Evolutionary conservation across 2,329 filamentous ascomycete species (phyloP).

Genomic region (Diplodia intermedia): DNA sequence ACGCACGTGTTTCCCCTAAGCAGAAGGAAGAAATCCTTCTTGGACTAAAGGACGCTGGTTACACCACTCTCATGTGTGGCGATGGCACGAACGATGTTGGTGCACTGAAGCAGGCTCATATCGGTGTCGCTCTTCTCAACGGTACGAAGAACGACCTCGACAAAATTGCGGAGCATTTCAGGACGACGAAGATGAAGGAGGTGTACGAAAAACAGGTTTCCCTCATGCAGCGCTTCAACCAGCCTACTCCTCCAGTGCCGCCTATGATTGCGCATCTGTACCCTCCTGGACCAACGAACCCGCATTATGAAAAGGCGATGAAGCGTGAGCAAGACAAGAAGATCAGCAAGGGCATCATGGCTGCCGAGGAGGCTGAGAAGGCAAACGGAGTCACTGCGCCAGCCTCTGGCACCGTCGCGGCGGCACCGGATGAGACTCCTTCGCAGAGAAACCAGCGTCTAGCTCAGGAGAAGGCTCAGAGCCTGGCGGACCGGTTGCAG

Average conservation of each 20-base stretch:
- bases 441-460: slow-evolving; percentile 63
- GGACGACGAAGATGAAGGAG: slow-evolving; percentile 97
- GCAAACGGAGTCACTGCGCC: slow-evolving; percentile 33
- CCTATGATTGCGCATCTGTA: slow-evolving; percentile 91
- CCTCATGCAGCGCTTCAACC: slow-evolving; percentile 94
- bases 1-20: slow-evolving; percentile 96
- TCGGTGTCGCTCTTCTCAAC: slow-evolving; percentile 94
- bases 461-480: slow-evolving; percentile 66
- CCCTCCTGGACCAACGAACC: slow-evolving; percentile 87
- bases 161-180: slow-evolving; percentile 89
- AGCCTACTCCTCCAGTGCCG: slow-evolving; percentile 91
- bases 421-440: slow-evolving; percentile 61
- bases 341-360: slow-evolving; percentile 65
- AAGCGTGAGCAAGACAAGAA: slow-evolving; percentile 84
- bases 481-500: slow-evolving; percentile 85
- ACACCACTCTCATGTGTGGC: slow-evolving; percentile 98
- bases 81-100: slow-evolving; percentile 99
- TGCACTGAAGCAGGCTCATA: slow-evolving; percentile 95
- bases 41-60: slow-evolving; percentile 93
- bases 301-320: slow-evolving; percentile 92
- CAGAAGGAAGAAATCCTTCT: slow-evolving; percentile 99
- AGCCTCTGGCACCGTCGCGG: slow-evolving; percentile 65
- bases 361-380: slow-evolving; percentile 44
- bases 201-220: slow-evolving; percentile 95
- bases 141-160: slow-evolving; percentile 89